Conservation (phyloP, 129 eudicot genomes). For the Escallonia herrerae region DNA sequence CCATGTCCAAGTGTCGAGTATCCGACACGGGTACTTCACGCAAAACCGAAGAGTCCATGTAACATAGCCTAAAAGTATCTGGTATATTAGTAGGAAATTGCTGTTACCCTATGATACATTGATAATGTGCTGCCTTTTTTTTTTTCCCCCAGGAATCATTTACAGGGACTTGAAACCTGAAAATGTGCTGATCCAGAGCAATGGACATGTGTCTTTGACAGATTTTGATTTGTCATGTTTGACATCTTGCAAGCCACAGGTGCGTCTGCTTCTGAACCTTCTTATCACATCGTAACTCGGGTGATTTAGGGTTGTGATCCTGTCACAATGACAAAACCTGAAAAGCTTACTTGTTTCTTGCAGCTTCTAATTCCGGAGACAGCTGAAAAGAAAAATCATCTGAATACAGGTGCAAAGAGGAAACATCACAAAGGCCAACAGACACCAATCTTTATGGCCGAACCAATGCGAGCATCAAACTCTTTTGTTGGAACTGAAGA, state of each 20-base stretch:
- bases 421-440: constrained; percentile 57
- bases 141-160: constrained; percentile 77
- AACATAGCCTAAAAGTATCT: too few species aligned
- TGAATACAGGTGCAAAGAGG: constrained; percentile 40
- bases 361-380: constrained; percentile 71
- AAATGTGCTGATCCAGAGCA: constrained; percentile 71
- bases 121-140: background rate
- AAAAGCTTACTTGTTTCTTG: constrained; percentile 8
- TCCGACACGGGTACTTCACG: too few species aligned
- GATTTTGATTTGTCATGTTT: constrained; percentile 97
- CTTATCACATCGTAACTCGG: background rate
- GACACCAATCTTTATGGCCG: constrained; percentile 86
- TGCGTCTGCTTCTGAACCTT: constrained; percentile 6
- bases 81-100: background rate
- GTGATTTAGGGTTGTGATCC: background rate
- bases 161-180: constrained; percentile 98
- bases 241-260: constrained; percentile 99
- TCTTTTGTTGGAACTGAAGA: constrained; percentile 98
- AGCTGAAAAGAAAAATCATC: constrained; percentile 54
- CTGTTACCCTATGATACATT: background rate
- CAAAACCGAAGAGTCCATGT: too few species aligned
- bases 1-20: too few species aligned
- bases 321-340: background rate
- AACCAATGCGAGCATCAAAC: constrained; percentile 96
- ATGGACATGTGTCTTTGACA: constrained; percentile 81